Evolutionary conservation across 768 basidiomycete species (phyloP).

Genomic region (Kwoniella pini): DNA sequence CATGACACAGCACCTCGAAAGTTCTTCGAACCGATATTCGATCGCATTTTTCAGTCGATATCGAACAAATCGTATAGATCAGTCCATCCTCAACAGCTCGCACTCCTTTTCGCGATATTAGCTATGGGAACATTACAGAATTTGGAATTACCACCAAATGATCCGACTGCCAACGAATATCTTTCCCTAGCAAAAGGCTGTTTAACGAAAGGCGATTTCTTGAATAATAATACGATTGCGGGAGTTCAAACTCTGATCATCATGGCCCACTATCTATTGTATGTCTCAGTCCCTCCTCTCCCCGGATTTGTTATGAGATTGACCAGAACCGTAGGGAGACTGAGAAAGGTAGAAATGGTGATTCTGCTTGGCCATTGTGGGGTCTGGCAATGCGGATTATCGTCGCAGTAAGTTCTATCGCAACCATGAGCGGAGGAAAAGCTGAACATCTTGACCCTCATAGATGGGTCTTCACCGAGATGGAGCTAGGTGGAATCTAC

Average conservation of each 20-base stretch:
- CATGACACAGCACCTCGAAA: slow-evolving; percentile 24
- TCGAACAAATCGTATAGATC: not conserved
- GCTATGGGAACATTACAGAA: slow-evolving; percentile 32
- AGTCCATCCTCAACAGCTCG: slow-evolving; percentile 24
- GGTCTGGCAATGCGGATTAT: slow-evolving; percentile 30
- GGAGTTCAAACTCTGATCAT: slow-evolving; percentile 30
- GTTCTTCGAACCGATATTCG: slow-evolving; percentile 16
- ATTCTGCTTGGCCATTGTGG: slow-evolving; percentile 40
- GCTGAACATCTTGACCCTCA: no score
- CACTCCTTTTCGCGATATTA: slow-evolving; percentile 23
- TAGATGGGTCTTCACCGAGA: slow-evolving; percentile 30
- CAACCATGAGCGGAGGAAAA: not conserved
- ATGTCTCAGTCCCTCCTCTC: not conserved
- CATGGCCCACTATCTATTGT: slow-evolving; percentile 31
- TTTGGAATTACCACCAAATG: slow-evolving; percentile 24
- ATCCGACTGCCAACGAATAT: slow-evolving; percentile 19
- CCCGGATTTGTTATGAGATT: not conserved
- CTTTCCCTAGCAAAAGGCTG: slow-evolving; percentile 16
- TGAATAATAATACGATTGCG: slow-evolving; percentile 28
- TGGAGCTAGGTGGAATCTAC: slow-evolving; percentile 24
- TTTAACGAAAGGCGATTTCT: slow-evolving; percentile 28
- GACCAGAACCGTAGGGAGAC: slow-evolving; percentile 20
- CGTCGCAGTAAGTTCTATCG: slow-evolving; percentile 17
- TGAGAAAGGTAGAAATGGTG: slow-evolving; percentile 34
- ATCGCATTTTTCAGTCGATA: slow-evolving; percentile 7